Evolutionary conservation across 1,139 yeast species (phyloP).

Genomic region (Pichia sp.): DNA sequence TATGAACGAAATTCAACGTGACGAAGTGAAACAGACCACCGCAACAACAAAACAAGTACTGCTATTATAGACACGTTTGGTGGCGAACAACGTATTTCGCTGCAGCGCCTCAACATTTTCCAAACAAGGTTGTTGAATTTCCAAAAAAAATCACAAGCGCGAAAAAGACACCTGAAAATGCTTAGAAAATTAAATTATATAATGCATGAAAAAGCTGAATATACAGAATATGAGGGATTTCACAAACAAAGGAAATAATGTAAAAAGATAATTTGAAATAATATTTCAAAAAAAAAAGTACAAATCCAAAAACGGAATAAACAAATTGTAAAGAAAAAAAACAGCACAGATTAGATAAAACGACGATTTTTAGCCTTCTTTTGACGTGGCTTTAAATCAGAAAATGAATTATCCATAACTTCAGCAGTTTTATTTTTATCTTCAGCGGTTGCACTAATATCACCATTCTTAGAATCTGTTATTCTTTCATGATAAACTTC

Average conservation of each 20-base stretch:
- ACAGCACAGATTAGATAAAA: not conserved
- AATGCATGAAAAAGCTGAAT: too few species aligned
- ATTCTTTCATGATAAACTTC: not conserved
- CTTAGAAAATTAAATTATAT: not conserved
- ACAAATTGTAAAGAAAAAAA: not conserved
- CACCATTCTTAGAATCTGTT: not conserved
- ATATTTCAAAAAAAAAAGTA: not conserved
- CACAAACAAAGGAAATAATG: too few species aligned
- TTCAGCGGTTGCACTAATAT: not conserved
- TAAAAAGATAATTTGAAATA: too few species aligned
- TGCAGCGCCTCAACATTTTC: too few species aligned
- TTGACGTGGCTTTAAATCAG: not conserved
- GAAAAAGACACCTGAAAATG: too few species aligned
- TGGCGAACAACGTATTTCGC: too few species aligned
- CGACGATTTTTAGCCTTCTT: not conserved
- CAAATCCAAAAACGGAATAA: not conserved
- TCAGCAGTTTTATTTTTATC: not conserved
- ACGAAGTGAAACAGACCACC: not conserved
- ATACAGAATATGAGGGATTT: too few species aligned
- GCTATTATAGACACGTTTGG: too few species aligned
- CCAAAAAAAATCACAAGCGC: too few species aligned
- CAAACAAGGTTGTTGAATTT: too few species aligned
- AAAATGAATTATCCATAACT: conserved; percentile 1
- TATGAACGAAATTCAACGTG: too few species aligned
- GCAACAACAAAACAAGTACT: not conserved